Conservation (phyloP, 106 monocot genomes). For the Acanthochlamys bracteata region DNA sequence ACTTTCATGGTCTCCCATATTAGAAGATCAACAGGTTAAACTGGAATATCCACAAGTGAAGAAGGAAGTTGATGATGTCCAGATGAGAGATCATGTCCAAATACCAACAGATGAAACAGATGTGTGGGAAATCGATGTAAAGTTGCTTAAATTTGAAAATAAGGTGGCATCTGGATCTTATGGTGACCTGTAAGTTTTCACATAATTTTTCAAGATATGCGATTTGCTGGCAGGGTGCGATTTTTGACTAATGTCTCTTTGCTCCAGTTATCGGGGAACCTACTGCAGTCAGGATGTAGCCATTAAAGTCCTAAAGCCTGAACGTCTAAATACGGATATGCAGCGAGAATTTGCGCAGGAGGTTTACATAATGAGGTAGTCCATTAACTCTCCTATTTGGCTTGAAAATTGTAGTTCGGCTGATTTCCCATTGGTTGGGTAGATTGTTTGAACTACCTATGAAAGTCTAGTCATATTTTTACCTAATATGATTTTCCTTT, state of each 20-base stretch:
- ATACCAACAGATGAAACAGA: slow-evolving; percentile 63
- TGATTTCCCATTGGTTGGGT: no score
- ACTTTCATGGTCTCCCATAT: slow-evolving; percentile 19
- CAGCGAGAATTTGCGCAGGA: slow-evolving; percentile 90
- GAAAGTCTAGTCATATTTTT: no score
- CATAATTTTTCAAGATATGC: neutral
- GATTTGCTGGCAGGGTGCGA: neutral
- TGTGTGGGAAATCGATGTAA: slow-evolving; percentile 69
- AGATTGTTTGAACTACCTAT: no score
- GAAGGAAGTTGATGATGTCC: slow-evolving; percentile 16
- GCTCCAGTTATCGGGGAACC: slow-evolving; percentile 62
- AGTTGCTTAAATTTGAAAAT: slow-evolving; percentile 51
- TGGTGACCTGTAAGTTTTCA: slow-evolving; percentile 52
- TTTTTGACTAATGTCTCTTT: neutral
- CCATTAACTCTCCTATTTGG: neutral
- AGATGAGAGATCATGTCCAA: slow-evolving; percentile 25
- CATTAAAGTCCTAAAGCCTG: slow-evolving; percentile 84
- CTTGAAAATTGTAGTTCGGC: neutral
- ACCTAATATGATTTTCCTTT: neutral
- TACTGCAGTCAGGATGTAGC: slow-evolving; percentile 92
- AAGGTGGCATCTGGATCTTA: slow-evolving; percentile 70
- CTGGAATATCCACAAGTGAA: neutral
- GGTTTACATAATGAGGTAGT: slow-evolving; percentile 94
- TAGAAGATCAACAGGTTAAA: slow-evolving; percentile 3
- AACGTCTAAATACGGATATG: slow-evolving; percentile 57